phyloP scores from a whole-genome alignment of 768 basidiomycete genomes.

The Trametes cingulata region DNA sequence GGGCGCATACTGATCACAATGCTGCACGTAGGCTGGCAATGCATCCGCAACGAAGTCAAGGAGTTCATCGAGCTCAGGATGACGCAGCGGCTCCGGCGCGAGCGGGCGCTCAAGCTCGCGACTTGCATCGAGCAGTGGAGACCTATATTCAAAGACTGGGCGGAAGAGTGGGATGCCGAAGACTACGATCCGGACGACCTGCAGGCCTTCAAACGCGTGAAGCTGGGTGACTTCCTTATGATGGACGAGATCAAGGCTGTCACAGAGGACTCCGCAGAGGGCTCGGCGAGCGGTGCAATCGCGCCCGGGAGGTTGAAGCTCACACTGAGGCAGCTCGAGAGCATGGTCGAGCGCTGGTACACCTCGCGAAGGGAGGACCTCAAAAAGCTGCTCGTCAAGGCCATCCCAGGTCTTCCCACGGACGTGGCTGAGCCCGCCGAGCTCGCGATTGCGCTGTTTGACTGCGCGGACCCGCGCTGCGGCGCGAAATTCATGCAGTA shows the following conservation, averaged over 20 bases:
- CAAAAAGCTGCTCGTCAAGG: not conserved
- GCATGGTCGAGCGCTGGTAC: not conserved
- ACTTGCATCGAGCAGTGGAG: not conserved
- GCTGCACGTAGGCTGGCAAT: not conserved
- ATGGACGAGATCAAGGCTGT: not conserved
- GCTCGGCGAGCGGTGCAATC: not conserved
- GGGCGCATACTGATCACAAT: not conserved
- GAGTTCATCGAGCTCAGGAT: not conserved
- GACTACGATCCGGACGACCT: not conserved
- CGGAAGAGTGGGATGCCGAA: not conserved
- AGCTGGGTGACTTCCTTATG: not conserved
- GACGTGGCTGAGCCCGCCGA: not conserved
- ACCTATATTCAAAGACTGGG: not conserved
- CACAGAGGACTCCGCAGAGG: not conserved
- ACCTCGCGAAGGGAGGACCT: not conserved
- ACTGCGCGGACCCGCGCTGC: not conserved
- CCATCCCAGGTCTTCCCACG: not conserved
- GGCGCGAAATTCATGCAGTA: constrained; percentile 4
- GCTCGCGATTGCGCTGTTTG: constrained; percentile 1
- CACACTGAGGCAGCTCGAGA: not conserved
- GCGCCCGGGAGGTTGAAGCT: not conserved
- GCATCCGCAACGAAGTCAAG: not conserved
- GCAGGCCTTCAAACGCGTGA: not conserved
- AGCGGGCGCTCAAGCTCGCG: not conserved
- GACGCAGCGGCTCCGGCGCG: not conserved